Evolutionary conservation across 208 protist species (phyloP), one percentile per base, ranked within the genome.

Genomic region (Leishmania mexicana): DNA sequence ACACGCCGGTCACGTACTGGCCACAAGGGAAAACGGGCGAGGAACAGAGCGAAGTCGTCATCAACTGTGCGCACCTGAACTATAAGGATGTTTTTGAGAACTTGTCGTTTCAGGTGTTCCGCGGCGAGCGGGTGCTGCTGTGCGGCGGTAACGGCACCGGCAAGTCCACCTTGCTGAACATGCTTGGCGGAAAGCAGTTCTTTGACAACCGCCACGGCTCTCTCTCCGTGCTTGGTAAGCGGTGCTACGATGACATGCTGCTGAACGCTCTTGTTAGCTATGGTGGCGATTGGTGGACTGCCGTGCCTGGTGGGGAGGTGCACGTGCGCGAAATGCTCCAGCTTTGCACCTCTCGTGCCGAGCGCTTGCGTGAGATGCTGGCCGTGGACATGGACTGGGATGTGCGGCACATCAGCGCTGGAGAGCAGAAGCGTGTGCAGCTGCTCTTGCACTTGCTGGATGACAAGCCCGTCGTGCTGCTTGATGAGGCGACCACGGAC

Each of bases 141-240:
- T 95, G 98, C 54, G 98, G 98, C 62, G 92, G 93, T 74, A 99
- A 99, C 91, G 98, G 98, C 51, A 75, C 92, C 11, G 98, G 98
- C 70, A 99, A 99, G 83, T 95, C 90, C 28, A 99, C 97, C 24
- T 88, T 99, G 49, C 89, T 99, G 62, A 98, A 96, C 76, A 96
- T 99, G 76, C 81, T 99, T 24, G 93, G 89, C 24, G 96, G 96
- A 35, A 96, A 97, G 71, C 87, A 96, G 53, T 95, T 94, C 64
- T 96, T 98, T 42, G 58, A 88, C 75, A 95, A 93, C 70, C 24
- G 75, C 38, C 45, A 83, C 49, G 81, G 88, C 1, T 85, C 89
- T 1, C 82, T 96, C n/a, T 76, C 92, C 19, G 95, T 95, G 58
- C 86, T 96, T 64, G 90, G 90, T 51, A 87, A 88, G 80, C 79